phyloP scores from a whole-genome alignment of 1,284 basidiomycete genomes.

The Porogramme epimiltina region DNA sequence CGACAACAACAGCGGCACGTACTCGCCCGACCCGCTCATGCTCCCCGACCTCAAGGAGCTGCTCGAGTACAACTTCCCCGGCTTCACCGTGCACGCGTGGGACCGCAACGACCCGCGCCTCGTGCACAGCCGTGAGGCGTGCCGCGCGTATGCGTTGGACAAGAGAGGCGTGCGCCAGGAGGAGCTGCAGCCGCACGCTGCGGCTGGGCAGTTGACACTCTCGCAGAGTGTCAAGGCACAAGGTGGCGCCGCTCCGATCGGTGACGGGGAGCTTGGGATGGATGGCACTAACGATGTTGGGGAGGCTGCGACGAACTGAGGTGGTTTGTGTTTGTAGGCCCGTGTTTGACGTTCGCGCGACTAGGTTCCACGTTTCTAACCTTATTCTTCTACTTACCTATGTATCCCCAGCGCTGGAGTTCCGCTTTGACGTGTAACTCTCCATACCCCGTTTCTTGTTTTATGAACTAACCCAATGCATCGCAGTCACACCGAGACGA shows the following conservation, averaged over 20 bases:
- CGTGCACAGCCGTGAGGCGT: conserved; percentile 60
- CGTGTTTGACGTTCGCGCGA: neutral
- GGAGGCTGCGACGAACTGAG: neutral
- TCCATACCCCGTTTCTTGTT: neutral
- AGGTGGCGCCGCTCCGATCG: neutral
- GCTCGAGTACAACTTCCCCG: conserved; percentile 71
- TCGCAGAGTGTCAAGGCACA: conserved; percentile 27
- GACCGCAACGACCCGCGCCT: conserved; percentile 61
- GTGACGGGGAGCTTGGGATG: neutral
- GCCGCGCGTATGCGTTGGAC: conserved; percentile 61
- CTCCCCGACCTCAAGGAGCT: conserved; percentile 56
- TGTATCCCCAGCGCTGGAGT: no score
- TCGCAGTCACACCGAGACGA: no score
- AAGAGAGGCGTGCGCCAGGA: conserved; percentile 55
- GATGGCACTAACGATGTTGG: no score
- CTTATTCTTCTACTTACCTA: neutral
- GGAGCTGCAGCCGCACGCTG: conserved; percentile 63
- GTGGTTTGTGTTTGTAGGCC: neutral
- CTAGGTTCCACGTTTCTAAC: neutral
- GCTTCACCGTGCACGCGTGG: conserved; percentile 57
- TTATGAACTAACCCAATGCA: no score
- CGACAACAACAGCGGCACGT: conserved; percentile 79
- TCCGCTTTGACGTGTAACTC: neutral
- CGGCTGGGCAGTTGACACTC: conserved; percentile 54
- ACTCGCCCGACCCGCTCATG: conserved; percentile 61